Conservation (phyloP, 768 basidiomycete genomes). For the Cubamyces lactineus region DNA sequence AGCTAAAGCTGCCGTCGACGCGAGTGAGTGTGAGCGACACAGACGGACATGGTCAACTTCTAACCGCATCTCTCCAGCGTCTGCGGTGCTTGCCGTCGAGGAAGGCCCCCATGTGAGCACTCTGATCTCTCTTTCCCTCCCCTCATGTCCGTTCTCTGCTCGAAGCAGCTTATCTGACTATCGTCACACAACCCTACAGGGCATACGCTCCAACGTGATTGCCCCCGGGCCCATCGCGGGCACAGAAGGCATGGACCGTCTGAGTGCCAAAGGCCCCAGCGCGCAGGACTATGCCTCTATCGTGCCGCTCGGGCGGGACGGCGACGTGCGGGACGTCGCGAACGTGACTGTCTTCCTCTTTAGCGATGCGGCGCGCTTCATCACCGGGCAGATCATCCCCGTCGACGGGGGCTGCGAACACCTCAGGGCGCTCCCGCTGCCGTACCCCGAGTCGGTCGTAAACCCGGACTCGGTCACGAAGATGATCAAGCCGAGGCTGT, state of each 20-base stretch:
- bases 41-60: neutral
- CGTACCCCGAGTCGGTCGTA: constrained; percentile 67
- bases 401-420: constrained; percentile 72
- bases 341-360: constrained; percentile 80
- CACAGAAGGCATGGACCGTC: constrained; percentile 77
- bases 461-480: constrained; percentile 55
- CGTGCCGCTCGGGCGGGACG: constrained; percentile 52
- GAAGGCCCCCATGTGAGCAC: constrained; percentile 75
- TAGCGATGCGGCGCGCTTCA: constrained; percentile 75
- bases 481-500: constrained; percentile 53
- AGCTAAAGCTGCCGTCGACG: constrained; percentile 94
- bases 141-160: neutral
- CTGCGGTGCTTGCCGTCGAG: constrained; percentile 85
- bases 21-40: constrained; percentile 40
- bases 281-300: constrained; percentile 30
- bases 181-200: constrained; percentile 35
- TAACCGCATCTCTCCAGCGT: constrained; percentile 42
- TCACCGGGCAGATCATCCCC: constrained; percentile 75
- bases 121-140: neutral
- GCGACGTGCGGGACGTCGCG: constrained; percentile 64
- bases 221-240: constrained; percentile 80
- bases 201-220: constrained; percentile 89
- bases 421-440: constrained; percentile 49
- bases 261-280: constrained; percentile 36
- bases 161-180: neutral